Conservation (phyloP, 352 stramenopile genomes). For the Globisporangium iwayamae region DNA sequence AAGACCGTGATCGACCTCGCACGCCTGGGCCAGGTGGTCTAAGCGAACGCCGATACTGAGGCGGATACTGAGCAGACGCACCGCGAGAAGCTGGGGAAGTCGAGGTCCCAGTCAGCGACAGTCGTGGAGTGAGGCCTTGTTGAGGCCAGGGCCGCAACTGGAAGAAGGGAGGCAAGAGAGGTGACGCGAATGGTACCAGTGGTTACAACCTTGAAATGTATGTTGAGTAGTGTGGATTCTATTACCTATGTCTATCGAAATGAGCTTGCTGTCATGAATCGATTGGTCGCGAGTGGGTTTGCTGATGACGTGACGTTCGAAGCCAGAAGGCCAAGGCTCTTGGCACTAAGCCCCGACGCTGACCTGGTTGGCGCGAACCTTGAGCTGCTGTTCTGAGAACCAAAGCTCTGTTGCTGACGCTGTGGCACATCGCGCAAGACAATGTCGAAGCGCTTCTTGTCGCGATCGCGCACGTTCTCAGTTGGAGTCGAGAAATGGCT, state of each 20-base stretch:
- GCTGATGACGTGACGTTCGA: constrained; percentile 51
- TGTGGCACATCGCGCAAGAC: constrained; percentile 17
- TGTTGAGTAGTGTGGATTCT: neutral
- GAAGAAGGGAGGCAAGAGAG: no score
- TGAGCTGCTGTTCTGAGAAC: neutral
- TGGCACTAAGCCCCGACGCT: constrained; percentile 16
- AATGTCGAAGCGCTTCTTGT: constrained; percentile 20
- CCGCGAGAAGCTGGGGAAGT: neutral
- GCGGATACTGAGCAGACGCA: neutral
- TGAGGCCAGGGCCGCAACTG: neutral
- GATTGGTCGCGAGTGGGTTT: constrained; percentile 47
- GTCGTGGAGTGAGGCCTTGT: neutral
- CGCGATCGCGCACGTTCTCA: constrained; percentile 6
- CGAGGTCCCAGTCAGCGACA: neutral
- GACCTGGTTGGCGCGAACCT: neutral
- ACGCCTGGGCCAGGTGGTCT: constrained; percentile 1
- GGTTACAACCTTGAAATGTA: neutral
- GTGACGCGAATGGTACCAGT: no score
- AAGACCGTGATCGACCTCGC: constrained; percentile 21
- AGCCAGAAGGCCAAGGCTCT: constrained; percentile 22
- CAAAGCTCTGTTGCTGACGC: neutral
- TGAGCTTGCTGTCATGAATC: constrained; percentile 30
- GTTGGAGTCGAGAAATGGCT: neutral
- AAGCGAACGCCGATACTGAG: neutral
- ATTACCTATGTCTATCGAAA: neutral